A percentile compares a stretch with the other conserved stretches of the same genome.
Evolutionary conservation across 208 protist species (phyloP).

Genomic region (Leishmania arabica): DNA sequence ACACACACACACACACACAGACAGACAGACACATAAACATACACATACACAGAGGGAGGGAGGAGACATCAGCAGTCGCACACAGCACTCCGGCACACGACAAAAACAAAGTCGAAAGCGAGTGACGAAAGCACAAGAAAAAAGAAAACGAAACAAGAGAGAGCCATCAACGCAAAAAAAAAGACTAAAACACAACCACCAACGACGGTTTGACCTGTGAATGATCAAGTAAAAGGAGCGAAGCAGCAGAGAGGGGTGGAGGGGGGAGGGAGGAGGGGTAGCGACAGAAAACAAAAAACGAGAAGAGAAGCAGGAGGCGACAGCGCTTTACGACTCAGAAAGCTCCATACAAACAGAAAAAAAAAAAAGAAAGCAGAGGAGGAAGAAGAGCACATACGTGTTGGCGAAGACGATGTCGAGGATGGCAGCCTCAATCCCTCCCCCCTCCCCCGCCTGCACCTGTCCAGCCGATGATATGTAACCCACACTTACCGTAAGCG

Average conservation of each 20-base stretch:
- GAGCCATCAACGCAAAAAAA: no score
- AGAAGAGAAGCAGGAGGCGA: neutral
- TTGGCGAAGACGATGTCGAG: neutral
- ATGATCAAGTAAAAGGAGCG: neutral
- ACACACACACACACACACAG: neutral
- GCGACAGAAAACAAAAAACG: neutral
- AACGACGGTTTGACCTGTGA: no score
- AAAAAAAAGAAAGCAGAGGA: neutral
- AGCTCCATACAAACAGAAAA: neutral
- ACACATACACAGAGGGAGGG: neutral
- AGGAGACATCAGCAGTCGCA: neutral
- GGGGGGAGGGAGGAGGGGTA: no score
- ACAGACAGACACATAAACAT: neutral
- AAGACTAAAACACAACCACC: no score
- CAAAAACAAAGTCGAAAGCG: neutral
- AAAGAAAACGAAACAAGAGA: neutral
- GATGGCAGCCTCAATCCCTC: neutral
- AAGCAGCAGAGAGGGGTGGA: neutral
- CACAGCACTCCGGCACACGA: no score
- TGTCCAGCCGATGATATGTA: neutral
- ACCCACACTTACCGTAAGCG: neutral
- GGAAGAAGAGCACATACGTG: neutral
- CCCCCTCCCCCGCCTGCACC: neutral
- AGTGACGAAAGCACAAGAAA: no score
- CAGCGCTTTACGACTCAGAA: neutral